These are phyloP conservation scores for Orbilia oligospora DNA, from an alignment of 2,329 filamentous ascomycete species.

Conservation along the genomic window DNA sequence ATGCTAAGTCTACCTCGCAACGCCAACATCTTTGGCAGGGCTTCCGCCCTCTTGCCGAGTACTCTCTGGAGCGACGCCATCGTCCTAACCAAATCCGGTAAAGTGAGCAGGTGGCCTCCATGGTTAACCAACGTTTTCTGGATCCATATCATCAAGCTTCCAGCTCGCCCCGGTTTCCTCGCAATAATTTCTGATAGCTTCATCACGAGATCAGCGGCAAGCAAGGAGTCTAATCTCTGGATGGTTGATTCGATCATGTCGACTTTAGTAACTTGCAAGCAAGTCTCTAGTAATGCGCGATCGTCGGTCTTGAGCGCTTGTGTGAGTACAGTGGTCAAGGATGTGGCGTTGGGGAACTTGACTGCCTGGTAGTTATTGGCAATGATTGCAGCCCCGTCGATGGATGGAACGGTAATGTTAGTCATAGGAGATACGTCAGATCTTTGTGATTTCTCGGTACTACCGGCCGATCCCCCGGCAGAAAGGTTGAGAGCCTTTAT, in stretches of 20 bases:
- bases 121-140: slow-evolving; percentile 95
- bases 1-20: slow-evolving; percentile 97
- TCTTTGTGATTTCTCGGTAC: slow-evolving; percentile 53
- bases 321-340: slow-evolving; percentile 90
- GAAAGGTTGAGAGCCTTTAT: slow-evolving; percentile 57
- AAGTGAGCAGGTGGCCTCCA: slow-evolving; percentile 88
- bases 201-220: slow-evolving; percentile 83
- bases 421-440: slow-evolving; percentile 62
- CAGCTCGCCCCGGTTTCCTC: slow-evolving; percentile 87
- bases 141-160: slow-evolving; percentile 92
- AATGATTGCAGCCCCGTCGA: slow-evolving; percentile 68
- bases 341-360: slow-evolving; percentile 79
- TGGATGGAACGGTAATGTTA: slow-evolving; percentile 68
- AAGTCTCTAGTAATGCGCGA: slow-evolving; percentile 88
- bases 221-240: slow-evolving; percentile 86
- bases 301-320: slow-evolving; percentile 96
- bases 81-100: slow-evolving; percentile 84
- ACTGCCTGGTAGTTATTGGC: slow-evolving; percentile 69
- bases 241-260: slow-evolving; percentile 88
- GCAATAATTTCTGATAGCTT: slow-evolving; percentile 90
- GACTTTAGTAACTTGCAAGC: slow-evolving; percentile 83
- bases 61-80: slow-evolving; percentile 86
- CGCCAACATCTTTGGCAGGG: slow-evolving; percentile 83
- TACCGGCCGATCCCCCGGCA: slow-evolving; percentile 44
- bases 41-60: slow-evolving; percentile 85